Percentiles rank a stretch among this genome's conserved stretches.
phyloP scores from a whole-genome alignment of 106 monocot species.

The Apostasia ramifera region DNA sequence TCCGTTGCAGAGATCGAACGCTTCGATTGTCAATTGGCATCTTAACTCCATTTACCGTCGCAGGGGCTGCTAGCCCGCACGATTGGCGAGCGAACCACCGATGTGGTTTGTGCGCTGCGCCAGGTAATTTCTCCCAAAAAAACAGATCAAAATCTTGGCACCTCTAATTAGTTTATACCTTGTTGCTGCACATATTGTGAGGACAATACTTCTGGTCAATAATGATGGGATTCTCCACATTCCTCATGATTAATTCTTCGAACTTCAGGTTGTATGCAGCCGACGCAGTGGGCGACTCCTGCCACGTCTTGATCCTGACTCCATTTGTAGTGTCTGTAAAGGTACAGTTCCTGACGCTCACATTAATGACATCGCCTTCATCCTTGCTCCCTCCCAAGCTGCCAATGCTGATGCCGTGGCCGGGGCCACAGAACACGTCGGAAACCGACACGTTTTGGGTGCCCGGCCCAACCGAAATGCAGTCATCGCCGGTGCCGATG shows the following conservation, averaged over 20 bases:
- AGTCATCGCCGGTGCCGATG: slow-evolving; percentile 54
- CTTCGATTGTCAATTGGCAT: too few species aligned
- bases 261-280: slow-evolving; percentile 17
- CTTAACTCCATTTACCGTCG: not conserved
- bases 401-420: slow-evolving; percentile 50
- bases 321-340: slow-evolving; percentile 27
- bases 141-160: too few species aligned
- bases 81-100: too few species aligned
- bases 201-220: slow-evolving; percentile 57
- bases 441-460: slow-evolving; percentile 15
- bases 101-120: too few species aligned
- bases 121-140: too few species aligned
- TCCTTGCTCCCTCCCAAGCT: slow-evolving; percentile 31
- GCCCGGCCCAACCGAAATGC: slow-evolving; percentile 42
- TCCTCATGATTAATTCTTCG: slow-evolving; percentile 26
- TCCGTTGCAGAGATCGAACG: too few species aligned
- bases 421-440: slow-evolving; percentile 31
- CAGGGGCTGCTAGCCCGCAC: not conserved
- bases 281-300: slow-evolving; percentile 2
- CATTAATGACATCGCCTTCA: slow-evolving; percentile 15
- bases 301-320: slow-evolving; percentile 45
- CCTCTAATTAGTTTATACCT: slow-evolving; percentile 6
- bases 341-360: slow-evolving; percentile 37
- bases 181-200: slow-evolving; percentile 4
- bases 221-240: slow-evolving; percentile 51